phyloP scores from a whole-genome alignment of 1,139 yeast genomes.

The Wickerhamiella infanticola region DNA sequence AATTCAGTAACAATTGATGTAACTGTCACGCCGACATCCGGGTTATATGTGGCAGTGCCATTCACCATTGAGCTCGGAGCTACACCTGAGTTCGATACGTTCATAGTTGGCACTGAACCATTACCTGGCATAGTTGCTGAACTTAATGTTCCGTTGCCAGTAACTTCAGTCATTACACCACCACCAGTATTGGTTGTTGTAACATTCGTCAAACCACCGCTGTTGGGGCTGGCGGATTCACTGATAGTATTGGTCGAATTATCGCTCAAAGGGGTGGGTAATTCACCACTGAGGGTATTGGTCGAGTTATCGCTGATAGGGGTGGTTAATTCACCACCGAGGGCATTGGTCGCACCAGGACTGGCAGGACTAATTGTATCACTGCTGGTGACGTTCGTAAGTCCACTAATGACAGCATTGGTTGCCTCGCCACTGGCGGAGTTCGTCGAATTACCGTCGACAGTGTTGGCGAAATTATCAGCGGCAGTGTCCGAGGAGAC shows the following conservation, averaged over 20 bases:
- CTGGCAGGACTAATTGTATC: background rate
- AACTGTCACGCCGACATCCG: background rate
- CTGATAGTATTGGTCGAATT: background rate
- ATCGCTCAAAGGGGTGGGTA: background rate
- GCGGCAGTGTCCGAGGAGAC: background rate
- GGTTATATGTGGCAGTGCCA: background rate
- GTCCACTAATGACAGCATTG: background rate
- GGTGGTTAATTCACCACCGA: background rate
- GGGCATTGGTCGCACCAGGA: background rate
- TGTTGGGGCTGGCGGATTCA: background rate
- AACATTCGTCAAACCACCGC: background rate
- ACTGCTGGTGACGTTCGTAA: background rate
- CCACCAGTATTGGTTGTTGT: background rate
- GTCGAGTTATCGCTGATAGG: background rate
- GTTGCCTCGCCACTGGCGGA: background rate
- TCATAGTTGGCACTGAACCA: too few relatives aligned
- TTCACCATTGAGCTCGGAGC: background rate
- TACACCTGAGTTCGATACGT: too few relatives aligned
- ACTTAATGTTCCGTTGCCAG: background rate
- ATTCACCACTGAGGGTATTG: background rate
- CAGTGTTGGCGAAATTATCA: background rate
- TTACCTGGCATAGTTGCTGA: background rate
- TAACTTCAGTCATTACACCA: background rate
- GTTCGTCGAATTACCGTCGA: background rate
- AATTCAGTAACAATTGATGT: conserved; percentile 22